Conservation (phyloP, 148 eudicot genomes). For the Tetragonia tetragonoides region DNA sequence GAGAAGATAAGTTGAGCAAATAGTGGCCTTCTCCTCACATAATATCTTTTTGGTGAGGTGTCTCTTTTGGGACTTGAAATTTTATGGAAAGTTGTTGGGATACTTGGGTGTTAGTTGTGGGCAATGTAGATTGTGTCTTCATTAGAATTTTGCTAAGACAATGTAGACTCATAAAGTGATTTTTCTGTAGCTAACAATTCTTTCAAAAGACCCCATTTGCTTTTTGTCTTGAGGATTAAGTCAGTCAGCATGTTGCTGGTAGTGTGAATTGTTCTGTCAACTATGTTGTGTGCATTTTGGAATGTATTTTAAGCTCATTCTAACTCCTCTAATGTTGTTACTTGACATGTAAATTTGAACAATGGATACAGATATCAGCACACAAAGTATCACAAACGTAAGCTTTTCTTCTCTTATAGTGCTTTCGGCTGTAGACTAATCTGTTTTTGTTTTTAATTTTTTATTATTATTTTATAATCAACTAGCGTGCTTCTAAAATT, state of each 20-base stretch:
- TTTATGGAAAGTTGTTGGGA: neutral
- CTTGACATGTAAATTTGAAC: constrained; percentile 43
- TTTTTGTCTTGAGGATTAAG: neutral
- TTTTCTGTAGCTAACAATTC: neutral
- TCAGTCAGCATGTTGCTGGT: constrained; percentile 1
- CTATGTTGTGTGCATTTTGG: neutral
- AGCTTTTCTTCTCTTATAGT: constrained; percentile 30
- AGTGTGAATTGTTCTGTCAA: neutral
- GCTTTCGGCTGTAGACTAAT: neutral
- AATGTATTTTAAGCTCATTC: constrained; percentile 3
- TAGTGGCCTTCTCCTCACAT: neutral
- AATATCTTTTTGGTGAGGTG: neutral
- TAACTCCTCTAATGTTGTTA: constrained; percentile 20
- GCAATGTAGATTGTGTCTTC: neutral
- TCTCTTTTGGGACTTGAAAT: neutral
- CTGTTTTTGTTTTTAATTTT: neutral
- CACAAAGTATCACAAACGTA: constrained; percentile 98
- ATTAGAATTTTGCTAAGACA: neutral
- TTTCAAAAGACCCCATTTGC: neutral
- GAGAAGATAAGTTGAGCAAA: neutral
- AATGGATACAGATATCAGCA: constrained; percentile 85
- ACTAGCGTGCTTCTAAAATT: neutral
- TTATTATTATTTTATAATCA: neutral
- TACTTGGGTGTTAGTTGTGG: neutral
- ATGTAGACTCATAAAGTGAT: neutral